These are phyloP conservation scores for Dillenia suffruticosa DNA, from an alignment of 164 flowering plant species.

Conservation along the genomic window DNA sequence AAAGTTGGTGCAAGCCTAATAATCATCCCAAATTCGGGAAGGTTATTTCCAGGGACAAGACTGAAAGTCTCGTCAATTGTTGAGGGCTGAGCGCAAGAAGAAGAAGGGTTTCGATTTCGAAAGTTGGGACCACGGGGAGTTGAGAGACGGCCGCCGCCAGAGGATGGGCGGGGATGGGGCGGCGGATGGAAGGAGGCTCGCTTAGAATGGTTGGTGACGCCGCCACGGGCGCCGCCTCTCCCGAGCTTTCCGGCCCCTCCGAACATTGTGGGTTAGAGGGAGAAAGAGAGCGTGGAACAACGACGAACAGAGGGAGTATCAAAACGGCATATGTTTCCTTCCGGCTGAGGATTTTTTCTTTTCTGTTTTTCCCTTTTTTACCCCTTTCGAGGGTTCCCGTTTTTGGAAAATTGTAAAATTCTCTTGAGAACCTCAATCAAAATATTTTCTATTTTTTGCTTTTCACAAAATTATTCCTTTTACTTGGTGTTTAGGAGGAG, in stretches of 20 bases:
- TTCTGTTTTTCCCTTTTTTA: no score
- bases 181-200: slow-evolving; percentile 43
- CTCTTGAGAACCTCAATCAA: no score
- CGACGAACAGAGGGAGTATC: no score
- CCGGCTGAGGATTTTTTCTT: no score
- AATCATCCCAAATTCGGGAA: slow-evolving; percentile 67
- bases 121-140: slow-evolving; percentile 21
- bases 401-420: no score
- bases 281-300: no score
- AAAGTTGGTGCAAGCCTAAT: slow-evolving; percentile 77
- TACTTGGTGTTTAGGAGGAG: no score
- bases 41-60: slow-evolving; percentile 45
- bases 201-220: slow-evolving; percentile 30
- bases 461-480: no score
- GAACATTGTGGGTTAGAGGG: slow-evolving; percentile 34
- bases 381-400: no score
- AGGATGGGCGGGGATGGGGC: slow-evolving; percentile 36
- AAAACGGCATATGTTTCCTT: no score
- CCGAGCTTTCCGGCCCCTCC: slow-evolving; percentile 63
- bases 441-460: no score
- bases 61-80: slow-evolving; percentile 61
- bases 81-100: slow-evolving; percentile 15
- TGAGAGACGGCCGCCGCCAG: slow-evolving; percentile 35
- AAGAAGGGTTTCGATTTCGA: slow-evolving; percentile 21
- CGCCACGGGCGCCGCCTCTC: slow-evolving; percentile 49